Evolutionary conservation across 2,329 filamentous ascomycete species (phyloP), one percentile per base, ranked within the genome.

Genomic region (Pseudogymnoascus pannorum): DNA sequence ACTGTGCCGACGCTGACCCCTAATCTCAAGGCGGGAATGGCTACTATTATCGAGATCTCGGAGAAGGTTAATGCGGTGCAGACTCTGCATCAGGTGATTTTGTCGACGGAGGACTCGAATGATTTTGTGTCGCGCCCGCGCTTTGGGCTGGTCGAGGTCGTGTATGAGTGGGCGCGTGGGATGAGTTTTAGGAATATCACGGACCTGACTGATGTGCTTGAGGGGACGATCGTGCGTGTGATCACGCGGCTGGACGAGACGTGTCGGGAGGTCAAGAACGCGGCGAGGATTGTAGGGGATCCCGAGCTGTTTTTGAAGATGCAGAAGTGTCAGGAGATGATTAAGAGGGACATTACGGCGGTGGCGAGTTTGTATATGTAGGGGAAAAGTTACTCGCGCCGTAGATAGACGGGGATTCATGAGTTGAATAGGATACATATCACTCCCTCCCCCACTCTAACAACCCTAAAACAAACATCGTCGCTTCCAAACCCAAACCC

Each of bases 111-210:
- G 61, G 93, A 97, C 72, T 88, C 87, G 62, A 96, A 95, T 69
- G 93, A 97, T 74, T 97, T 97, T 71, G 88, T 90, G 35, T 91
- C 86, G 63, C 83, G 87, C 60, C 91, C 92, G 1, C 84, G 93
- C 8, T 99, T 99, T 72, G 94, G 93, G 1, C 82, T 99, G 61
- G 92, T 96, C 72, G 94, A 99, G 75, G 94, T 99, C 0, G 95
- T 99, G 33, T 97, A 97, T 73, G 94, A 99, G 75, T 99, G 94
- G 94, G 94, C 94, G 8, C 81, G 91, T 58, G 94, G 94, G 24
- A 97, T 97, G 91, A 93, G 90, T 59, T 99, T 99, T 81, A 96
- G 95, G 76, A 93, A 94, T 66, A 99, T 99, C 67, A 97, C 93
- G 0, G 89, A 93, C 67, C 77, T 99, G 71, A 99, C 94, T 6